Percentiles rank a stretch among this genome's conserved stretches.
These are phyloP conservation scores for Whalleya microplaca DNA, from an alignment of 2,329 filamentous ascomycete species.

Conservation along the genomic window DNA sequence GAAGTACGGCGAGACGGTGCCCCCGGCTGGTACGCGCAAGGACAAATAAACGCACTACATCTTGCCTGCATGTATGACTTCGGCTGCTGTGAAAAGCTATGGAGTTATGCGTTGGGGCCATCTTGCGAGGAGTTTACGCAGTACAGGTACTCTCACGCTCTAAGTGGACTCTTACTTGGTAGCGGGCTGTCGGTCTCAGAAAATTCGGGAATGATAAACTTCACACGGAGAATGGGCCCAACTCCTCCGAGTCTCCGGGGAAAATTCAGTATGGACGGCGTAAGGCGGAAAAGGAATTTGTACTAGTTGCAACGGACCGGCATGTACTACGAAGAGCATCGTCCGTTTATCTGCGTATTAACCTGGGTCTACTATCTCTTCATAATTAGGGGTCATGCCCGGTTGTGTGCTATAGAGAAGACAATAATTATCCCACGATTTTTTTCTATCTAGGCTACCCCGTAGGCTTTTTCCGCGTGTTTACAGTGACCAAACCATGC, in stretches of 20 bases:
- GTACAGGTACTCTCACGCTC: too few species aligned
- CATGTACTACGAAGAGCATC: not conserved
- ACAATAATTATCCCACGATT: too few species aligned
- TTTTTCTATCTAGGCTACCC: too few species aligned
- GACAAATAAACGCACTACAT: slow-evolving; percentile 44
- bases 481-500: too few species aligned
- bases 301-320: not conserved
- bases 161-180: not conserved
- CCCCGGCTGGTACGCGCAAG: slow-evolving; percentile 61
- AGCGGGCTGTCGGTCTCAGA: not conserved
- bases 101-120: not conserved
- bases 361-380: not conserved
- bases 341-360: not conserved
- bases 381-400: not conserved
- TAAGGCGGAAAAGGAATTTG: not conserved
- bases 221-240: not conserved
- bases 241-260: not conserved
- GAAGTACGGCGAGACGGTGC: slow-evolving; percentile 67
- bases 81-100: not conserved
- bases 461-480: too few species aligned
- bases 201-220: not conserved
- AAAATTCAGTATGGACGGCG: not conserved
- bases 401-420: not conserved
- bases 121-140: not conserved
- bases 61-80: not conserved